Evolutionary conservation across 179 eudicot genomes (phyloP), one percentile per base, ranked within the genome.

Genomic region (Corrigiola litoralis): DNA sequence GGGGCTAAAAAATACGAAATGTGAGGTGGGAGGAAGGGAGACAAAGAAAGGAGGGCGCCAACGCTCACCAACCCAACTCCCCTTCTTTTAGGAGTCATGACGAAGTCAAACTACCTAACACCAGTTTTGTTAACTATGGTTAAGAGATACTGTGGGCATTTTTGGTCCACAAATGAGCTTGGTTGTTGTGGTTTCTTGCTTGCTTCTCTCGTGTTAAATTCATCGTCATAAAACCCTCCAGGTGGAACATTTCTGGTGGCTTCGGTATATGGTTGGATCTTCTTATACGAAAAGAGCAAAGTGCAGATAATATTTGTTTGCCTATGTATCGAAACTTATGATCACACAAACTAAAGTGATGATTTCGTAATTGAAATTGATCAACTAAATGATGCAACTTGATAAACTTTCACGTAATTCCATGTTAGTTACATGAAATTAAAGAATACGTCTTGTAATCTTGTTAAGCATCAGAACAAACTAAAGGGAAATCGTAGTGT

Each of bases 31-130:
- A 37, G 20, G 1, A 21, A 18, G 54, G 5, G 47, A 56, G 64
- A 56, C 45, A 46, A 62, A 44, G 29, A 23, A 42, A 24, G 66
- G 24, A 51, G 63, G 63, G 72, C 58, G 75, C 75, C 72, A 75
- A 71, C 75, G 79, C 55, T 46, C 75, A 75, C 79, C 79, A 75
- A 75, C 76, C 73, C 73, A 71, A 29, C 41, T 20, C 34, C 32
- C 28, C 12, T 1, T 25, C 27, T 11, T 16, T 33, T 9, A 14
- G 28, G 32, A 36, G 21, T 24, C 21, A 57, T 49, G 61, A 51
- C 56, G 5, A 9, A 46, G 58, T 65, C 55, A 75, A 64, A 57
- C 20, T 40, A 75, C 74, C 79, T 75, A 75, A 69, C 71, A 75
- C 75, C 27, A 59, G 17, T 47, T 63, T 6, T 38, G n/a, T 5